These are phyloP conservation scores for Mollisia scopiformis DNA, from an alignment of 2,329 filamentous ascomycete species.

Conservation along the genomic window DNA sequence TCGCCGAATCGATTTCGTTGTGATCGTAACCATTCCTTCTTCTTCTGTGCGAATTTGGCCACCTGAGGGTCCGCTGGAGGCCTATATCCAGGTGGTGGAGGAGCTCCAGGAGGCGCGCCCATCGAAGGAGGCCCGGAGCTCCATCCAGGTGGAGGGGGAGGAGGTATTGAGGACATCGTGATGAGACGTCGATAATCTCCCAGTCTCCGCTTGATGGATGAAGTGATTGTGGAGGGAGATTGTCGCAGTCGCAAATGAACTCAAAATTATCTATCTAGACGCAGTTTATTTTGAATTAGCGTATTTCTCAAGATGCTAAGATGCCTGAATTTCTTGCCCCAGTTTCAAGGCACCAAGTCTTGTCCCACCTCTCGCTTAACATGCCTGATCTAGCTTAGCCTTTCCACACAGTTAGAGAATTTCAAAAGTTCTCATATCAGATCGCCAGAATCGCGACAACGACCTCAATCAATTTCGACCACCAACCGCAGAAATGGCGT, in stretches of 20 bases:
- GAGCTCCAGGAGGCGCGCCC: constrained; percentile 50
- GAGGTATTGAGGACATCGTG: constrained; percentile 61
- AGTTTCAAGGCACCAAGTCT: too few relatives aligned
- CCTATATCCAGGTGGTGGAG: constrained; percentile 84
- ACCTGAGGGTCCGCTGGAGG: constrained; percentile 80
- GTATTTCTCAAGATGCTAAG: background rate
- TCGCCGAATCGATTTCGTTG: constrained; percentile 94
- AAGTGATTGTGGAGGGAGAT: constrained; percentile 7
- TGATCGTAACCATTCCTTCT: constrained; percentile 94
- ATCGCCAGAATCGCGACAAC: constrained; percentile 37
- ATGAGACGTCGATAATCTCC: constrained; percentile 28
- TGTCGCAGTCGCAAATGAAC: constrained; percentile 1
- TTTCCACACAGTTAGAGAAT: too few relatives aligned
- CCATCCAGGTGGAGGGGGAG: constrained; percentile 72
- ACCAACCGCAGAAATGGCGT: constrained; percentile 36
- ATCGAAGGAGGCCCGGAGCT: constrained; percentile 54
- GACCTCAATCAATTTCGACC: constrained; percentile 30
- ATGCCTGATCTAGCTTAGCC: too few relatives aligned
- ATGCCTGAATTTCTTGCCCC: background rate
- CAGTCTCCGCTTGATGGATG: constrained; percentile 29
- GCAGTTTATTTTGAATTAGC: constrained; percentile 8
- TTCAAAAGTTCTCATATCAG: too few relatives aligned
- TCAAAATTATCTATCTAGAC: constrained; percentile 4
- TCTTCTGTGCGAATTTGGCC: constrained; percentile 97
- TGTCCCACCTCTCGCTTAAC: too few relatives aligned